These are phyloP conservation scores for Solanum hybrid DNA, from an alignment of 305 asterid genomes.

Conservation along the genomic window DNA sequence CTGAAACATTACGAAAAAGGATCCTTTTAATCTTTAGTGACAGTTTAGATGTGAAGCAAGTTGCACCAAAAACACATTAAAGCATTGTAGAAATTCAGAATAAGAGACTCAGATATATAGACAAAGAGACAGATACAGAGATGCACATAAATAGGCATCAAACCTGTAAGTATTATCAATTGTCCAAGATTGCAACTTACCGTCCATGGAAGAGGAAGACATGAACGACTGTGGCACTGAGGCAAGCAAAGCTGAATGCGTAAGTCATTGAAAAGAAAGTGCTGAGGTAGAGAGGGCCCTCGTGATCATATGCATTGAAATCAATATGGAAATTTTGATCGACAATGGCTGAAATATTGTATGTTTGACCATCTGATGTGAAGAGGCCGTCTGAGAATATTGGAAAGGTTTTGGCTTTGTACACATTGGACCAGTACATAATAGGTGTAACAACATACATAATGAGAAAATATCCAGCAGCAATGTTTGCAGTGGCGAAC, in stretches of 20 bases:
- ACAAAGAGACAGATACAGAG: neutral
- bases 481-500: constrained; percentile 93
- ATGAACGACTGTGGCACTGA: constrained; percentile 83
- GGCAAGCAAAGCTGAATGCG: constrained; percentile 89
- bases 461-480: constrained; percentile 71
- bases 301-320: constrained; percentile 57
- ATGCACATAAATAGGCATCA: neutral
- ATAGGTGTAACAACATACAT: constrained; percentile 66
- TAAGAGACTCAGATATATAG: neutral
- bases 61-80: neutral
- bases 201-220: constrained; percentile 82
- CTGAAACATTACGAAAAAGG: neutral
- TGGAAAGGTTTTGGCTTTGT: constrained; percentile 73
- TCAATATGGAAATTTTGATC: constrained; percentile 76
- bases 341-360: constrained; percentile 66
- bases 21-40: neutral
- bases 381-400: constrained; percentile 82
- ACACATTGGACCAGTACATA: constrained; percentile 62
- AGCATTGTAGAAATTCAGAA: neutral
- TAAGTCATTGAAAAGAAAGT: constrained; percentile 73
- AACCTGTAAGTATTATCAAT: neutral
- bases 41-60: neutral
- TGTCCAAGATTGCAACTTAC: constrained; percentile 26
- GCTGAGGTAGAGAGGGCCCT: constrained; percentile 83
- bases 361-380: constrained; percentile 60